These are phyloP conservation scores for Lepraria neglecta DNA, from an alignment of 495 filamentous ascomycete species.

Conservation along the genomic window DNA sequence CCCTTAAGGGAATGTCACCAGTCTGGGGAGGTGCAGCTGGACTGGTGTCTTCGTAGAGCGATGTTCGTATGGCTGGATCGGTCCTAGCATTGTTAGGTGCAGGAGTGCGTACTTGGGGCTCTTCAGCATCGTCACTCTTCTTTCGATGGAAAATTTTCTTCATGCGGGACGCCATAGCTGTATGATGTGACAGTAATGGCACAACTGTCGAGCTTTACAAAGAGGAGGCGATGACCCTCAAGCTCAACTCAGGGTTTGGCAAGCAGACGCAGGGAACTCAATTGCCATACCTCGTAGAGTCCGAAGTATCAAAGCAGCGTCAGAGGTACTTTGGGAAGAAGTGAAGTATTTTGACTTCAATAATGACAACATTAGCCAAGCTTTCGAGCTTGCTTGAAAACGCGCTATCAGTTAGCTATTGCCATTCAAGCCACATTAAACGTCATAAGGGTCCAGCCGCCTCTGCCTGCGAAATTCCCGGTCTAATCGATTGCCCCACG, in stretches of 20 bases:
- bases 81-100: background rate
- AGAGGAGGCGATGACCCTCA: background rate
- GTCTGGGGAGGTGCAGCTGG: slow-evolving; percentile 26
- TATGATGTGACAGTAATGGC: background rate
- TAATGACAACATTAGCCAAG: background rate
- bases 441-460: slow-evolving; percentile 9
- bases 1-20: slow-evolving; percentile 31
- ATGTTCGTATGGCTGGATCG: slow-evolving; percentile 20
- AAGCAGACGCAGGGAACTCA: background rate
- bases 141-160: slow-evolving; percentile 28
- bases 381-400: background rate
- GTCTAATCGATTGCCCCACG: slow-evolving; percentile 2
- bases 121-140: slow-evolving; percentile 16
- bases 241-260: background rate
- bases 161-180: slow-evolving; percentile 22
- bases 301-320: background rate
- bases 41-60: slow-evolving; percentile 30
- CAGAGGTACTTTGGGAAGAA: background rate
- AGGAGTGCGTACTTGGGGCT: slow-evolving; percentile 2
- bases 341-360: background rate
- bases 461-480: background rate
- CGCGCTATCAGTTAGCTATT: background rate
- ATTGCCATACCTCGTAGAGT: background rate
- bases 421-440: slow-evolving; percentile 5
- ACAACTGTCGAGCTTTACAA: slow-evolving; percentile 1